A percentile compares a stretch with the other conserved stretches of the same genome.
These are phyloP conservation scores for Phytophthora fragariae DNA, from an alignment of 352 stramenopile genomes.

Conservation along the genomic window DNA sequence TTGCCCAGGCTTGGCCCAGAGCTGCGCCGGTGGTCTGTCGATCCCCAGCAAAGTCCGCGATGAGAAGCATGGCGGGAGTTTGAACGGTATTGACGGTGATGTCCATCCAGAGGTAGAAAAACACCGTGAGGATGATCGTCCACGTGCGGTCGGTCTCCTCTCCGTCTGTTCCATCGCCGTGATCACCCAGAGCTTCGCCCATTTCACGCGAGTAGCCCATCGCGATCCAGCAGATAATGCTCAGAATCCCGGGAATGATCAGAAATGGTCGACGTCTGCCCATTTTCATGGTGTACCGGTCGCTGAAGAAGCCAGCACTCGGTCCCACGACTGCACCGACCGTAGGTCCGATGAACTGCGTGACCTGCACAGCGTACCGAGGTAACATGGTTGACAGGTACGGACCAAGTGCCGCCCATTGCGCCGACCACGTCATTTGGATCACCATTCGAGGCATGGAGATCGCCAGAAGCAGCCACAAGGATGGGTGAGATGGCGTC, in stretches of 20 bases:
- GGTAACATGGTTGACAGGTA: slow-evolving; percentile 59
- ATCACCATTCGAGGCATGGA: slow-evolving; percentile 65
- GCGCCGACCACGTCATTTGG: slow-evolving; percentile 61
- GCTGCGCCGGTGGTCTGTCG: slow-evolving; percentile 57
- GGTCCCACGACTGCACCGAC: slow-evolving; percentile 58
- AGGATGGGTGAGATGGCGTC: slow-evolving; percentile 34
- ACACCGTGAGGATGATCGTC: slow-evolving; percentile 53
- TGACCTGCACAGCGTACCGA: slow-evolving; percentile 52
- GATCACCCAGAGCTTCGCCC: slow-evolving; percentile 52
- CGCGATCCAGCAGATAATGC: slow-evolving; percentile 54
- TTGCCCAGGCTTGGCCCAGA: slow-evolving; percentile 51
- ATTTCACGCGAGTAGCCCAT: slow-evolving; percentile 69
- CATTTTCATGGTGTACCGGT: slow-evolving; percentile 47
- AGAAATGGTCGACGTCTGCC: slow-evolving; percentile 51
- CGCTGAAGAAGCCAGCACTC: slow-evolving; percentile 57
- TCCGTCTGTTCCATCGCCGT: slow-evolving; percentile 32
- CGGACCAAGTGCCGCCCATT: slow-evolving; percentile 62
- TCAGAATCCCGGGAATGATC: slow-evolving; percentile 42
- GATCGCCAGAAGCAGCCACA: slow-evolving; percentile 49
- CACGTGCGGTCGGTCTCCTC: slow-evolving; percentile 44
- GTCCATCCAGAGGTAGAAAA: slow-evolving; percentile 76
- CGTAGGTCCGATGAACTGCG: slow-evolving; percentile 60
- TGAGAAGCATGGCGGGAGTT: slow-evolving; percentile 54
- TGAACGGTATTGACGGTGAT: slow-evolving; percentile 65
- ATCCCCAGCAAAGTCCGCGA: slow-evolving; percentile 64